Conservation (phyloP, 768 basidiomycete genomes). For the Hebeloma cylindrosporum region DNA sequence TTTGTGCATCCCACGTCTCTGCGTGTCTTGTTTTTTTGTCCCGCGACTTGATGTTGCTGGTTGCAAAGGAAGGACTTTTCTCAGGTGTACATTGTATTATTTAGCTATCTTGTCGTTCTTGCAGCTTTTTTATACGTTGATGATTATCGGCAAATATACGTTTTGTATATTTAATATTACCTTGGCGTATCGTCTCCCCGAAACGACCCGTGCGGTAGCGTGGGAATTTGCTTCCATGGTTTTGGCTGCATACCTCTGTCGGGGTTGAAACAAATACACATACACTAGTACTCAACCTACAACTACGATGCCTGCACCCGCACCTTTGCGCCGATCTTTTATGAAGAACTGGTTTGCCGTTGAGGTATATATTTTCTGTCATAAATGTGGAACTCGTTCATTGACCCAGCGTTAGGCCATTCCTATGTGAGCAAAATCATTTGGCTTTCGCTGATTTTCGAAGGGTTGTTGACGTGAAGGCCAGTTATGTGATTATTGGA, state of each 20-base stretch:
- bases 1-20: conserved; percentile 5
- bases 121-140: conserved; percentile 5
- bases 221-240: conserved; percentile 26
- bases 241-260: conserved; percentile 5
- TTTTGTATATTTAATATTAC: conserved; percentile 7
- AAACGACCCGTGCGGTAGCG: conserved; percentile 32
- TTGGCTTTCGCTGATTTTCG: background rate
- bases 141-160: conserved; percentile 9
- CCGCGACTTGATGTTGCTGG: conserved; percentile 21
- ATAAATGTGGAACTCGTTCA: conserved; percentile 3
- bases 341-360: conserved; percentile 75
- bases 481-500: conserved; percentile 51
- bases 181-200: conserved; percentile 23
- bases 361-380: conserved; percentile 44
- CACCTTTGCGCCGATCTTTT: conserved; percentile 38
- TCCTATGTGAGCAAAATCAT: conserved; percentile 52
- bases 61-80: conserved; percentile 11
- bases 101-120: conserved; percentile 15
- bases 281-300: conserved; percentile 8
- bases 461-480: conserved; percentile 5
- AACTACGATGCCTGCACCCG: conserved; percentile 22
- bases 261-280: conserved; percentile 14
- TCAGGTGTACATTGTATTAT: conserved; percentile 17
- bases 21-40: conserved; percentile 9
- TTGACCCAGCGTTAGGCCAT: conserved; percentile 37